A percentile compares a stretch with the other conserved stretches of the same genome.
Evolutionary conservation across 768 basidiomycete genomes (phyloP).

Genomic region (Rhodotorula diobovata): DNA sequence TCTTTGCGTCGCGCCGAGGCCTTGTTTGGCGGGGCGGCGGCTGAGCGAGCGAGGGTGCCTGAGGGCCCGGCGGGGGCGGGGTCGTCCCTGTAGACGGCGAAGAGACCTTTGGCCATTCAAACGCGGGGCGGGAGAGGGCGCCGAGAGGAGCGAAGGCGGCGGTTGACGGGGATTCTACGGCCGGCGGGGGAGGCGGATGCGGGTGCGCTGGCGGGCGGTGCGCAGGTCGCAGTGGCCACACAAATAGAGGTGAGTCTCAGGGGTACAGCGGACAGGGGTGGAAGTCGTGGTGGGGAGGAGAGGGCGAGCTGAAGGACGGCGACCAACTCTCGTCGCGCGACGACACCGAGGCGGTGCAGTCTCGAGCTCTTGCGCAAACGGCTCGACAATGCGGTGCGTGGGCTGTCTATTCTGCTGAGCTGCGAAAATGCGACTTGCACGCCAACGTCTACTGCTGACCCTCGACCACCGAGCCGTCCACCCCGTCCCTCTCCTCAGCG

Average conservation of each 20-base stretch:
- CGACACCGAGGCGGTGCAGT: background rate
- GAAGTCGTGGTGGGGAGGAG: background rate
- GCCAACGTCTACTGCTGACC: background rate
- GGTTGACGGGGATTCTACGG: conserved; percentile 4
- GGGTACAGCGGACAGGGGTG: too few species aligned
- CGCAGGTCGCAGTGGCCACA: background rate
- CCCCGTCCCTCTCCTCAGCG: background rate
- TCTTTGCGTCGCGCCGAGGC: conserved; percentile 3
- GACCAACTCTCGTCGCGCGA: background rate
- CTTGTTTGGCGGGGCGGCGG: background rate
- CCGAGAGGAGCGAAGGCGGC: background rate
- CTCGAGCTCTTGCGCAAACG: background rate
- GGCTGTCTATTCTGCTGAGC: too few species aligned
- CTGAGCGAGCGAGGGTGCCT: background rate
- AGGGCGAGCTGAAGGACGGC: background rate
- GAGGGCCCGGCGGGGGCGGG: background rate
- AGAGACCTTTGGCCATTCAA: conserved; percentile 24
- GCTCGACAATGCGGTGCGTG: too few species aligned
- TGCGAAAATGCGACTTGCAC: background rate
- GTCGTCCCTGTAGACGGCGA: conserved; percentile 30
- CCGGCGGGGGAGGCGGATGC: background rate
- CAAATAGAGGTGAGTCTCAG: background rate
- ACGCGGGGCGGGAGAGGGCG: background rate
- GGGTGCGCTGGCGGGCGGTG: background rate
- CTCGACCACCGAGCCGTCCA: too few species aligned